These are phyloP conservation scores for Oryza brachyantha DNA, from an alignment of 176 grass and related monocot species.

Conservation along the genomic window DNA sequence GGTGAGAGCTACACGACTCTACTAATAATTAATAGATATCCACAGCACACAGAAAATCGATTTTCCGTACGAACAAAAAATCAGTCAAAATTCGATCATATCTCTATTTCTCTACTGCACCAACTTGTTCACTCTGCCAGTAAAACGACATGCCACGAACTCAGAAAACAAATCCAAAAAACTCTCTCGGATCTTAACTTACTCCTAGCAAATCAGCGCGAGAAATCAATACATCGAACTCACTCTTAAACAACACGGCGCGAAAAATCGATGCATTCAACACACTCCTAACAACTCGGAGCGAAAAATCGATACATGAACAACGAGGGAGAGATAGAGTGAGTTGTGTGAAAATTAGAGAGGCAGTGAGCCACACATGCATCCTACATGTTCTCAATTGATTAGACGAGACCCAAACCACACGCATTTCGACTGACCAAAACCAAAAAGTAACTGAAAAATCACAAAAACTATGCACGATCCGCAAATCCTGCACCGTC, in stretches of 20 bases:
- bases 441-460: background rate
- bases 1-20: background rate
- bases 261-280: background rate
- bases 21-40: background rate
- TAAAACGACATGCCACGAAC: slow-evolving; percentile 19
- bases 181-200: background rate
- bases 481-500: background rate
- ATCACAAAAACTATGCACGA: background rate
- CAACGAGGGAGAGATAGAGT: too few species aligned
- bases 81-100: background rate
- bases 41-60: background rate
- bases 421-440: background rate
- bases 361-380: background rate
- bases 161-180: background rate
- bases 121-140: background rate
- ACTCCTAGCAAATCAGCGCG: background rate
- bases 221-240: too few species aligned
- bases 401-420: background rate
- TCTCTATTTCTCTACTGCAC: background rate
- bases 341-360: background rate
- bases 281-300: background rate
- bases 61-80: background rate
- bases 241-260: too few species aligned
- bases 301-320: background rate
- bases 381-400: background rate